Conservation (phyloP, 352 stramenopile species). For the Peronospora destructor region DNA sequence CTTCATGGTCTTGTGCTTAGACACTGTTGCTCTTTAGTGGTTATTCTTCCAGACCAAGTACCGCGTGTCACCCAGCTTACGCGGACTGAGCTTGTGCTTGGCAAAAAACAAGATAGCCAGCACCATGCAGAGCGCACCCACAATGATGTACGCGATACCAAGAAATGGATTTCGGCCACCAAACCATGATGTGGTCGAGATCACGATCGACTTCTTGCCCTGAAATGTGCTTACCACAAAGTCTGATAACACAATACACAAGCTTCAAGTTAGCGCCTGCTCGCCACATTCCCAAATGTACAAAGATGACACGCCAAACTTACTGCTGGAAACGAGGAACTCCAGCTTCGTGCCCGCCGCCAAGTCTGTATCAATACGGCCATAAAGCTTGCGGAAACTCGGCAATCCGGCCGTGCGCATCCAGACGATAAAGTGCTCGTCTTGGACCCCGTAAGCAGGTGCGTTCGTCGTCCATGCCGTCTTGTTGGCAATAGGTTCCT, state of each 20-base stretch:
- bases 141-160: slow-evolving; percentile 92
- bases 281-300: not conserved
- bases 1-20: slow-evolving; percentile 6
- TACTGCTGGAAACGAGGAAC: slow-evolving; percentile 90
- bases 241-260: slow-evolving; percentile 50
- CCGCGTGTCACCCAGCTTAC: slow-evolving; percentile 91
- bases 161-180: slow-evolving; percentile 96
- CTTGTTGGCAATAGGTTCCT: slow-evolving; percentile 59
- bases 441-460: slow-evolving; percentile 86
- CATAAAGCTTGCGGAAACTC: slow-evolving; percentile 99
- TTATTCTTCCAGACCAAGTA: slow-evolving; percentile 97
- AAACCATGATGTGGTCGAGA: slow-evolving; percentile 94
- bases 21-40: slow-evolving; percentile 43
- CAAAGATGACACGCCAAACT: slow-evolving; percentile 19
- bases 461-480: slow-evolving; percentile 68
- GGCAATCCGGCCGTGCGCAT: slow-evolving; percentile 97
- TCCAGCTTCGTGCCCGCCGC: slow-evolving; percentile 81
- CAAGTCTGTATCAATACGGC: slow-evolving; percentile 92
- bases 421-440: slow-evolving; percentile 99
- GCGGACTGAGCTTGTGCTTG: slow-evolving; percentile 93
- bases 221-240: slow-evolving; percentile 94
- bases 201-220: slow-evolving; percentile 94
- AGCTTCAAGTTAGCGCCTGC: slow-evolving; percentile 1
- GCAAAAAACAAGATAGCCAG: slow-evolving; percentile 92
- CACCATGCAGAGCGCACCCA: slow-evolving; percentile 91